Conservation (phyloP, 2,329 filamentous ascomycete species). For the Annulohypoxylon truncatum region DNA sequence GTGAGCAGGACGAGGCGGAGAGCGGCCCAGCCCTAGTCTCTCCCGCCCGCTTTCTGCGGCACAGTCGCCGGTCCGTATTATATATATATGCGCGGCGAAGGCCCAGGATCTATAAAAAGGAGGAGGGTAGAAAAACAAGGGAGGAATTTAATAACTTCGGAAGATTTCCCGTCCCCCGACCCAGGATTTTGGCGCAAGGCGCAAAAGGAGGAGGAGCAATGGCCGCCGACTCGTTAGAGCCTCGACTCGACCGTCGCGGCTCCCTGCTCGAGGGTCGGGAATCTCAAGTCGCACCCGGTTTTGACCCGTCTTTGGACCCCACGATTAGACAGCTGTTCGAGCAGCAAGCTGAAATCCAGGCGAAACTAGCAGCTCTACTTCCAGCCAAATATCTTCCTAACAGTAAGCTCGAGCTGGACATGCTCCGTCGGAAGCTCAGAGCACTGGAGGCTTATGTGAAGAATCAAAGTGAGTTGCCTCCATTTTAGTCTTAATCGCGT, state of each 20-base stretch:
- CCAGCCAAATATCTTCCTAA: conserved; percentile 61
- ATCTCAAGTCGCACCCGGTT: conserved; percentile 47
- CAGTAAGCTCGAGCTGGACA: conserved; percentile 62
- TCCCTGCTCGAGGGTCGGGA: conserved; percentile 48
- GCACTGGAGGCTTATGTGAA: conserved; percentile 61
- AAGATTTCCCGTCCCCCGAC: conserved; percentile 8
- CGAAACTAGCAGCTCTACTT: conserved; percentile 61
- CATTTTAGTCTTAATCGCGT: conserved; percentile 28
- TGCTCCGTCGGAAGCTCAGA: conserved; percentile 67
- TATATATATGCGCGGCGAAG: conserved; percentile 34
- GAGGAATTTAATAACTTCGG: conserved; percentile 3
- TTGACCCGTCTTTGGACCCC: conserved; percentile 57
- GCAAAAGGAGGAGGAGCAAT: conserved; percentile 41
- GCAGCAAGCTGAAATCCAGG: conserved; percentile 65
- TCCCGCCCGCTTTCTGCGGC: conserved; percentile 38
- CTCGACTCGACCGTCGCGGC: conserved; percentile 51
- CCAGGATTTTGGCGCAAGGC: conserved; percentile 32
- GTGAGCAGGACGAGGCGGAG: conserved; percentile 44
- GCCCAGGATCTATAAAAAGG: conserved; percentile 24
- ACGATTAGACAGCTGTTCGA: conserved; percentile 60
- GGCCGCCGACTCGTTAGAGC: conserved; percentile 48
- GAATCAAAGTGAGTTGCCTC: conserved; percentile 60
- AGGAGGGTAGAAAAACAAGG: conserved; percentile 7
- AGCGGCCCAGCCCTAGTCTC: conserved; percentile 38
- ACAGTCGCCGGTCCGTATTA: conserved; percentile 31